A percentile compares a stretch with the other conserved stretches of the same genome.
Evolutionary conservation across 805 yeast genomes (phyloP).

Genomic region (Candida glaebosa): DNA sequence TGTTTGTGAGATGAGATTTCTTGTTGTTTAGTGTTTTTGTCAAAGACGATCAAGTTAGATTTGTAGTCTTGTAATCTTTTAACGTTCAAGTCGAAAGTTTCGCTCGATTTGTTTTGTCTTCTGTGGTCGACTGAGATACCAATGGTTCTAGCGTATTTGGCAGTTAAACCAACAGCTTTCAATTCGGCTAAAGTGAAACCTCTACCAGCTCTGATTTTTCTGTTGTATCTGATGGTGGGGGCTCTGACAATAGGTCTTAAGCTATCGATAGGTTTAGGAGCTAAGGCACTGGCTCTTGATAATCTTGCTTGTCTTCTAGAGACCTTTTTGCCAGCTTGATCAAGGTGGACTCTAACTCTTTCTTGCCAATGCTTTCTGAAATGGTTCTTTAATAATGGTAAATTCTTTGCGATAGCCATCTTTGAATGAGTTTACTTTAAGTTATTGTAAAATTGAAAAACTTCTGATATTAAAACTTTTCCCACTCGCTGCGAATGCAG

Average conservation of each 20-base stretch:
- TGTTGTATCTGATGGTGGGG: constrained; percentile 98
- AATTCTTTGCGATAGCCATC: constrained; percentile 96
- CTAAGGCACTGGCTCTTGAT: constrained; percentile 87
- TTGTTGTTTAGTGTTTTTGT: constrained; percentile 75
- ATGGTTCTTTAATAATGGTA: constrained; percentile 99
- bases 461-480: neutral
- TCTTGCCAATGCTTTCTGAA: constrained; percentile 99
- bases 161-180: constrained; percentile 92
- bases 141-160: constrained; percentile 93
- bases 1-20: constrained; percentile 65
- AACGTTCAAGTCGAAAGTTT: constrained; percentile 91
- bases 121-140: constrained; percentile 99
- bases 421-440: neutral
- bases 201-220: constrained; percentile 99
- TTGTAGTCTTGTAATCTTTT: constrained; percentile 95
- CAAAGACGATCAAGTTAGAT: constrained; percentile 93
- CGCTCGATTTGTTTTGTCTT: constrained; percentile 97
- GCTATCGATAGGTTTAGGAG: constrained; percentile 96
- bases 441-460: neutral
- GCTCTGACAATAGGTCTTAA: constrained; percentile 98
- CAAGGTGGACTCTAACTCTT: constrained; percentile 98
- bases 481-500: constrained; percentile 1
- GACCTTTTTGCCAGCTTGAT: constrained; percentile 99
- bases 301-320: constrained; percentile 95
- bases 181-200: constrained; percentile 98